Evolutionary conservation across 768 basidiomycete genomes (phyloP).

Genomic region (Pilatotrama ljubarskyi): DNA sequence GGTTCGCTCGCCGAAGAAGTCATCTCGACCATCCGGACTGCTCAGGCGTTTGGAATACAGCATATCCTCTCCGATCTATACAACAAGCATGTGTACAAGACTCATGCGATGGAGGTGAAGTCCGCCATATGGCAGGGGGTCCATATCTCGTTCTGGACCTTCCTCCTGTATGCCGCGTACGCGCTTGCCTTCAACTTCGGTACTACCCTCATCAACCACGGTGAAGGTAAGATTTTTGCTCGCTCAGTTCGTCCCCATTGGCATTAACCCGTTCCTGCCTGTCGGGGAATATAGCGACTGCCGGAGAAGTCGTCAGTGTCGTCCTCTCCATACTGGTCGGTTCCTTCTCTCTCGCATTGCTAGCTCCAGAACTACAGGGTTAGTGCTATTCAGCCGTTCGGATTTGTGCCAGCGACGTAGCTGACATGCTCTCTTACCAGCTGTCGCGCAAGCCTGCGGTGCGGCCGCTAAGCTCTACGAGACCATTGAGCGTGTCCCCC

Average conservation of each 20-base stretch:
- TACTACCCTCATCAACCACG: constrained; percentile 73
- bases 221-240: constrained; percentile 42
- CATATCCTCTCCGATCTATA: constrained; percentile 62
- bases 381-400: constrained; percentile 8
- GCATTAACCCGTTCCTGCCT: not conserved
- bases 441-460: constrained; percentile 72
- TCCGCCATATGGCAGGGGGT: constrained; percentile 58
- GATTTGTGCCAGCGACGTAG: constrained; percentile 4
- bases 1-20: constrained; percentile 91
- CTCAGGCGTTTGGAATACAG: constrained; percentile 90
- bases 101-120: constrained; percentile 53
- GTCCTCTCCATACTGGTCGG: constrained; percentile 84
- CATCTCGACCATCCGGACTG: constrained; percentile 84
- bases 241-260: not conserved
- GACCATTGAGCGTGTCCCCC: constrained; percentile 85
- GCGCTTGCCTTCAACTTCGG: constrained; percentile 87
- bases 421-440: constrained; percentile 33
- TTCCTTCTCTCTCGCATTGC: constrained; percentile 80
- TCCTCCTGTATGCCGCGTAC: constrained; percentile 76
- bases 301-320: constrained; percentile 81
- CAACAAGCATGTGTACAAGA: constrained; percentile 54
- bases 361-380: constrained; percentile 90
- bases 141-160: constrained; percentile 75
- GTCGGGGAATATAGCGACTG: constrained; percentile 54
- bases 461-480: constrained; percentile 86